Conservation (phyloP, 2,329 filamentous ascomycete genomes). For the Rutstroemia sp. region DNA sequence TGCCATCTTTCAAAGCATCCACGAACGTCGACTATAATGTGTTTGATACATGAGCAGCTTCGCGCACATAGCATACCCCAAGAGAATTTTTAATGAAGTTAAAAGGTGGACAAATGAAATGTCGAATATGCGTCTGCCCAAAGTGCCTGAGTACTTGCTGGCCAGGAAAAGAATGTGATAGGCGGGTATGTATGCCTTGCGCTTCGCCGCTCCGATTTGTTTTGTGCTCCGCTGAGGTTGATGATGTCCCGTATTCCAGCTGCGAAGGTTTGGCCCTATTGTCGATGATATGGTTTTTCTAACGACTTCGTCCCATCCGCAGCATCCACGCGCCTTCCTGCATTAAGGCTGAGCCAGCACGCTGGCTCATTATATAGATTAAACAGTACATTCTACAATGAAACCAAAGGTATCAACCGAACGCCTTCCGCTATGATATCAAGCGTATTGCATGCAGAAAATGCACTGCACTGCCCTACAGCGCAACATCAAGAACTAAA, state of each 20-base stretch:
- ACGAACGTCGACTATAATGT: constrained; percentile 15
- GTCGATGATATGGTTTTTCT: neutral
- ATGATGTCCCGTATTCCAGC: neutral
- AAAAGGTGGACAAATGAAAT: constrained; percentile 25
- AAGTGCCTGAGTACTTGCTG: constrained; percentile 9
- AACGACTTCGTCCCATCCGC: constrained; percentile 1
- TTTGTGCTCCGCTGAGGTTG: constrained; percentile 6
- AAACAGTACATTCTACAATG: constrained; percentile 34
- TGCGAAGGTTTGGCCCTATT: neutral
- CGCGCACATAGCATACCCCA: constrained; percentile 16
- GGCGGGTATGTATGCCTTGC: constrained; percentile 14
- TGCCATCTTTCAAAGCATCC: constrained; percentile 10
- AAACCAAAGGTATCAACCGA: constrained; percentile 32
- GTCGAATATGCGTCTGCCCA: constrained; percentile 8
- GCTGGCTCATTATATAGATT: constrained; percentile 32
- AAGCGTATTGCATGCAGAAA: constrained; percentile 28
- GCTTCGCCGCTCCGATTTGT: constrained; percentile 3
- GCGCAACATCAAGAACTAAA: constrained; percentile 88
- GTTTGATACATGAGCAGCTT: constrained; percentile 22
- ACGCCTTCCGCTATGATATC: constrained; percentile 33
- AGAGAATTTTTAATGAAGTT: constrained; percentile 13
- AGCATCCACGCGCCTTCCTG: constrained; percentile 8
- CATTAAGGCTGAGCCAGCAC: constrained; percentile 21
- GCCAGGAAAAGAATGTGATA: constrained; percentile 12
- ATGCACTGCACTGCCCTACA: constrained; percentile 40